A percentile compares a stretch with the other conserved stretches of the same genome.
Conservation (phyloP, 1,284 basidiomycete species). For the Boletus sp. region DNA sequence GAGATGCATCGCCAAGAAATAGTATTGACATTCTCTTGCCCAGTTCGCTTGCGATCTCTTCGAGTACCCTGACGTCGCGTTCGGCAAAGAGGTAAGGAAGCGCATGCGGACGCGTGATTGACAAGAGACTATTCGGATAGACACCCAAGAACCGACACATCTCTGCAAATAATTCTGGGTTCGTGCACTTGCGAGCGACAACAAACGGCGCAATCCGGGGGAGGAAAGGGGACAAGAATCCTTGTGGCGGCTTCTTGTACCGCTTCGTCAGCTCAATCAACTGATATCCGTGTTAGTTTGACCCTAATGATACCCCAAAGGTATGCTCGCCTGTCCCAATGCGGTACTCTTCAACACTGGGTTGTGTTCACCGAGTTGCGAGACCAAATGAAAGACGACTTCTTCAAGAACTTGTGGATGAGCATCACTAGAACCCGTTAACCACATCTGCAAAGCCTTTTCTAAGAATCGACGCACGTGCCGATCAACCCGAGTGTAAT, state of each 20-base stretch:
- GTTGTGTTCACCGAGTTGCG: slow-evolving; percentile 64
- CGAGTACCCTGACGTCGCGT: slow-evolving; percentile 51
- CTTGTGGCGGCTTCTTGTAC: slow-evolving; percentile 65
- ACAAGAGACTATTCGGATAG: slow-evolving; percentile 60
- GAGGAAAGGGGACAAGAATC: slow-evolving; percentile 68
- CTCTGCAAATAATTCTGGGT: slow-evolving; percentile 59
- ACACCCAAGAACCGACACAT: slow-evolving; percentile 60
- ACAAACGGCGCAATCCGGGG: slow-evolving; percentile 66
- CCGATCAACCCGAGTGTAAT: slow-evolving; percentile 59
- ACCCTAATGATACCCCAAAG: slow-evolving; percentile 2
- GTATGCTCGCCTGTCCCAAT: slow-evolving; percentile 49
- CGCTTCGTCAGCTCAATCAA: slow-evolving; percentile 54
- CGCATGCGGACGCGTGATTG: slow-evolving; percentile 59
- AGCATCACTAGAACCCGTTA: slow-evolving; percentile 39
- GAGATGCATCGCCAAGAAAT: slow-evolving; percentile 57
- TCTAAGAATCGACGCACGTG: slow-evolving; percentile 43
- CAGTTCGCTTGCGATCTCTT: slow-evolving; percentile 43
- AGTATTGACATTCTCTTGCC: slow-evolving; percentile 48
- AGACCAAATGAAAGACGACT: slow-evolving; percentile 62
- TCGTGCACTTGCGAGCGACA: slow-evolving; percentile 53
- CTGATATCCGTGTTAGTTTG: slow-evolving; percentile 38
- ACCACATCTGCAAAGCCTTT: neutral
- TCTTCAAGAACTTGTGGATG: slow-evolving; percentile 54
- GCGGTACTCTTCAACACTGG: slow-evolving; percentile 67
- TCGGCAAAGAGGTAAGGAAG: slow-evolving; percentile 70